These are phyloP conservation scores for Fusarium secorum DNA, from an alignment of 2,329 filamentous ascomycete genomes.

Conservation along the genomic window DNA sequence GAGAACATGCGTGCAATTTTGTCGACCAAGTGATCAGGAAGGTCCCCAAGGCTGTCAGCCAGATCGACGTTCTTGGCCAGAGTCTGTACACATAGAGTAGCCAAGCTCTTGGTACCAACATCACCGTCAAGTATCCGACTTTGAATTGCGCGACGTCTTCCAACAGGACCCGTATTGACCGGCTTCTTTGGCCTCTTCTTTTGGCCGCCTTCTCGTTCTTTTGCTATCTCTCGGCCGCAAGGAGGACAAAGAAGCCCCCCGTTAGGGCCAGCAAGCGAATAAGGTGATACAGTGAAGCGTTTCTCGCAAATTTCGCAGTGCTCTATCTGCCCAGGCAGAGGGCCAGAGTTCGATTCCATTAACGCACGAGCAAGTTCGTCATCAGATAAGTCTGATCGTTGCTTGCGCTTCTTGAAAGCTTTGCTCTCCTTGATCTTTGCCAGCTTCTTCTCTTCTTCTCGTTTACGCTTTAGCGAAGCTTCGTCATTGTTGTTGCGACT, in stretches of 20 bases:
- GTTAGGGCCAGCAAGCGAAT: conserved; percentile 81
- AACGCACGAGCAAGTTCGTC: conserved; percentile 60
- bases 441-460: conserved; percentile 60
- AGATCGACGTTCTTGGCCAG: conserved; percentile 69
- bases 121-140: conserved; percentile 85
- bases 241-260: conserved; percentile 85
- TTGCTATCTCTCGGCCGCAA: conserved; percentile 78
- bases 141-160: conserved; percentile 76
- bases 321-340: conserved; percentile 83
- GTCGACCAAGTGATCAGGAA: conserved; percentile 64
- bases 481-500: conserved; percentile 39
- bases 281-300: conserved; percentile 91
- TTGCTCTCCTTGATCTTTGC: conserved; percentile 71
- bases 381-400: conserved; percentile 47
- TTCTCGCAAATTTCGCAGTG: conserved; percentile 88
- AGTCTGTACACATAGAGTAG: conserved; percentile 69
- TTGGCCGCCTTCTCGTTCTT: conserved; percentile 59
- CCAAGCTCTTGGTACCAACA: conserved; percentile 73
- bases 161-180: conserved; percentile 61
- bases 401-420: conserved; percentile 62
- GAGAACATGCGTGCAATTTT: conserved; percentile 67
- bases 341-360: conserved; percentile 57
- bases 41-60: conserved; percentile 68
- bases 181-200: conserved; percentile 58
- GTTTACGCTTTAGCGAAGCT: conserved; percentile 47